Evolutionary conservation across 768 basidiomycete genomes (phyloP), one percentile per base, ranked within the genome.

Genomic region (Gloeophyllum trabeum): DNA sequence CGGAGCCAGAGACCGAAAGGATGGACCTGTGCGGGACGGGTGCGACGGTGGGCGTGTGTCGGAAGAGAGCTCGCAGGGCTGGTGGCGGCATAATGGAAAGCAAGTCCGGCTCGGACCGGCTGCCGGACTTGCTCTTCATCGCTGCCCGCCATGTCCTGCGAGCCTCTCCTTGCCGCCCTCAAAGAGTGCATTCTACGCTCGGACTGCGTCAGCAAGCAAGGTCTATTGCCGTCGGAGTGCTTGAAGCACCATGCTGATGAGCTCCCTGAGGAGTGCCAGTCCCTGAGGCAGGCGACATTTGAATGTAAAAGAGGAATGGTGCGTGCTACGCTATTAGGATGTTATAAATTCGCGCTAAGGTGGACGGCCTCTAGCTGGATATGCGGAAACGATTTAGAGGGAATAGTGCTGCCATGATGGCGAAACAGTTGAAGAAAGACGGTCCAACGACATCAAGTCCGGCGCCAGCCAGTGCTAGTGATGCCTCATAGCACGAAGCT

Each of bases 291-390:
- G 59, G 86, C 87, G 7, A 79, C 84, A 1, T 91, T 85, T 51
- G 87, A 93, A 49, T 94, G 91, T 64, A 94, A 94, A 60, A 71
- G 88, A 45, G 86, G 81, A 34, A 84, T 89, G 85, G 88, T 89
- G 45, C 45, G 77, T 66, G 19, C 14, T 20, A 10, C 21, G 23
- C 18, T 38, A 20, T 40, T 39, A 41, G 36, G 25, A 3, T 35
- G 23, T 23, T 45, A 39, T 39, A 32, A 24, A 18, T 36, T 19
- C 26, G 19, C 46, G 20, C 20, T 42, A 23, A 39, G 4, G 43
- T 20, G 10, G 0, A 12, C 12, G 24, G 18, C n/a, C 3, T 13
- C 35, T 41, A 89, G 85, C 61, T 89, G 51, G 85, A 89, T 54
- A 89, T 89, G 85, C 70, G 86, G 42, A 87, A 84, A 60, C 66